phyloP scores from a whole-genome alignment of 345 rosid species.

The Salix koriyanagi region DNA sequence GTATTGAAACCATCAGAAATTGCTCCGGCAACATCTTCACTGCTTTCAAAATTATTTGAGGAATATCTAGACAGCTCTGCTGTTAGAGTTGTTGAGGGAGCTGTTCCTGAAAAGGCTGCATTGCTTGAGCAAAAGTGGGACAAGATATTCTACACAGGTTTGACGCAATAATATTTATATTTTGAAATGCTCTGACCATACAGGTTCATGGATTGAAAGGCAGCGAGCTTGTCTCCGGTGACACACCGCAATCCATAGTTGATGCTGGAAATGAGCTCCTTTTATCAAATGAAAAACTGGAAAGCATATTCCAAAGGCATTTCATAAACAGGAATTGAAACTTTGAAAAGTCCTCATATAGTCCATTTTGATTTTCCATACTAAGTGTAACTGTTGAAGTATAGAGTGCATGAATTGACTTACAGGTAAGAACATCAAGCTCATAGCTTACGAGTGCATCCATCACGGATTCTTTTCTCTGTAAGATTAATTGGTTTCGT shows the following conservation, averaged over 20 bases:
- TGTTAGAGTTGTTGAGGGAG: slow-evolving; percentile 41
- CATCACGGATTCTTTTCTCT: not conserved
- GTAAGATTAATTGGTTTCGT: not conserved
- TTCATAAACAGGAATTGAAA: not conserved
- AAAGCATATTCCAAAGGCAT: not conserved
- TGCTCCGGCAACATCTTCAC: slow-evolving; percentile 46
- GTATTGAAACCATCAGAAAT: slow-evolving; percentile 56
- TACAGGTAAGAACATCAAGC: slow-evolving; percentile 19
- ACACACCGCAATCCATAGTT: not conserved
- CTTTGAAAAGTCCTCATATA: not conserved
- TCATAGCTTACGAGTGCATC: not conserved
- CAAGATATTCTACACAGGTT: slow-evolving; percentile 54
- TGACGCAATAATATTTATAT: not conserved
- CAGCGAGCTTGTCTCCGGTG: not conserved
- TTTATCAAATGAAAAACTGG: not conserved
- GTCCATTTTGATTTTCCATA: not conserved
- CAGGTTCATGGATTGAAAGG: not conserved
- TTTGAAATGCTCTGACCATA: not conserved
- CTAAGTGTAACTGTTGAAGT: not conserved
- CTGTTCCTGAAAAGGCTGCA: slow-evolving; percentile 43
- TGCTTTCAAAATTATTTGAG: slow-evolving; percentile 29
- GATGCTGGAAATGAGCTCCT: not conserved
- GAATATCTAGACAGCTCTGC: slow-evolving; percentile 37
- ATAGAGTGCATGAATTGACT: not conserved
- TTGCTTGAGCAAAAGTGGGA: slow-evolving; percentile 49